phyloP scores from a whole-genome alignment of 768 basidiomycete species.

The Amanita fuliginea region DNA sequence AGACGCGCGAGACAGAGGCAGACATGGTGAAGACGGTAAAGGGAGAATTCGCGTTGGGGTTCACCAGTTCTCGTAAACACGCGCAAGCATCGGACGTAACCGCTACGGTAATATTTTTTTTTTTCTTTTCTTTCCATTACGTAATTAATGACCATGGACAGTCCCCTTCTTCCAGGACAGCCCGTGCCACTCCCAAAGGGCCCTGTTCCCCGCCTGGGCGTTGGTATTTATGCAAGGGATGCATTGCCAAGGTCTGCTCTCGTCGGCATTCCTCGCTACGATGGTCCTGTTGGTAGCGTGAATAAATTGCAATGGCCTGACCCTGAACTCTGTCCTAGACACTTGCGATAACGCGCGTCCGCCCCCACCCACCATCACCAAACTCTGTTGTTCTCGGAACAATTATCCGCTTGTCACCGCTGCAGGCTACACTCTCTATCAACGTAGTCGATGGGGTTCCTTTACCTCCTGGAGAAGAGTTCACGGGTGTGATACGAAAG shows the following conservation, averaged over 20 bases:
- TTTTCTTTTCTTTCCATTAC: neutral
- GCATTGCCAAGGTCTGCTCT: slow-evolving; percentile 60
- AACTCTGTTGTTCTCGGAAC: slow-evolving; percentile 75
- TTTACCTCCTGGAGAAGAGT: slow-evolving; percentile 76
- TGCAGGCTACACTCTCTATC: slow-evolving; percentile 77
- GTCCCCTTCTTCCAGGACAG: slow-evolving; percentile 64
- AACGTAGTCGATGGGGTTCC: slow-evolving; percentile 82
- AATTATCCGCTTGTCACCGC: slow-evolving; percentile 72
- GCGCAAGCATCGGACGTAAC: slow-evolving; percentile 16
- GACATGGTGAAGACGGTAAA: slow-evolving; percentile 36
- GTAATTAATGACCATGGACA: slow-evolving; percentile 10
- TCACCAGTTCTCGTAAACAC: slow-evolving; percentile 20
- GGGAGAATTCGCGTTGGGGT: slow-evolving; percentile 9
- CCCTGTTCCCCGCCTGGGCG: slow-evolving; percentile 46
- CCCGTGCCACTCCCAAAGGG: slow-evolving; percentile 48
- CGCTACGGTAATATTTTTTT: neutral
- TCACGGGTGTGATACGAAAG: slow-evolving; percentile 75
- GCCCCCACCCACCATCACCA: slow-evolving; percentile 63
- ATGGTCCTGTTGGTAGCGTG: slow-evolving; percentile 55
- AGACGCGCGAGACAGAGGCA: slow-evolving; percentile 50
- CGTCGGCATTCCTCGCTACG: slow-evolving; percentile 47
- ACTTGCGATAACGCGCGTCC: slow-evolving; percentile 50
- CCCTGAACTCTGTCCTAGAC: slow-evolving; percentile 29
- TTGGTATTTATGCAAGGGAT: slow-evolving; percentile 57
- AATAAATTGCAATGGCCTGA: slow-evolving; percentile 13